Evolutionary conservation across 257 asterid species (phyloP), one percentile per base, ranked within the genome.

Genomic region (Datura wrightii): DNA sequence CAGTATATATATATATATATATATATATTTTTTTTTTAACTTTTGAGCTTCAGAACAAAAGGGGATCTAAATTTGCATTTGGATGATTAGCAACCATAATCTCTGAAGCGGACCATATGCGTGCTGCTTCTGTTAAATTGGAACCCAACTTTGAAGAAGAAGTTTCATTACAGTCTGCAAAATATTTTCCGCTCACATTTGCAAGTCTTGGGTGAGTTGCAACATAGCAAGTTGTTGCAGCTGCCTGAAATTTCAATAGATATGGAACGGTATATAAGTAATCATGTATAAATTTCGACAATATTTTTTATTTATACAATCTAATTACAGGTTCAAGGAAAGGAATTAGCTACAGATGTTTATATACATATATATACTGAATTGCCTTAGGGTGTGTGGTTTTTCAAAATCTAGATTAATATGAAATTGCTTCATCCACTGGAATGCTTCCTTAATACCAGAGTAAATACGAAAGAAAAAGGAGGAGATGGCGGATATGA

Each of bases 161-260:
- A 78, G 93, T 91, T 83, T 97, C 99, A 31, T 97, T 97, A 84
- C 98, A 95, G 88, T 97, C 99, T 1, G 96, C 92, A 83, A 85
- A 97, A 83, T 97, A 97, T 85, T 93, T 93, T 18, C 99, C 98
- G 6, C 88, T 93, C 52, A 91, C 92, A 66, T 90, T 87, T 71
- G 5, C 88, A 24, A 94, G 82, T 39, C 92, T 89, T 0, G 97
- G 97, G 85, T 93, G 83, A 10, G 98, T 96, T 7, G 98, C 97
- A 6, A 93, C 97, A 58, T 94, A 96, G 86, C 99, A 96, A 39
- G 97, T 94, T 3, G 99, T 96, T 0, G 97, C 98, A 78, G 99
- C 99, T 34, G 99, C 99, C 99, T 94, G 92, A 15, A 80, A 72
- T 3, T 34, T 82, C 6, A 1, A 39, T 53, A 6, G 0, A 11